These are phyloP conservation scores for Baorangia bicolor DNA, from an alignment of 768 basidiomycete genomes.

Conservation along the genomic window DNA sequence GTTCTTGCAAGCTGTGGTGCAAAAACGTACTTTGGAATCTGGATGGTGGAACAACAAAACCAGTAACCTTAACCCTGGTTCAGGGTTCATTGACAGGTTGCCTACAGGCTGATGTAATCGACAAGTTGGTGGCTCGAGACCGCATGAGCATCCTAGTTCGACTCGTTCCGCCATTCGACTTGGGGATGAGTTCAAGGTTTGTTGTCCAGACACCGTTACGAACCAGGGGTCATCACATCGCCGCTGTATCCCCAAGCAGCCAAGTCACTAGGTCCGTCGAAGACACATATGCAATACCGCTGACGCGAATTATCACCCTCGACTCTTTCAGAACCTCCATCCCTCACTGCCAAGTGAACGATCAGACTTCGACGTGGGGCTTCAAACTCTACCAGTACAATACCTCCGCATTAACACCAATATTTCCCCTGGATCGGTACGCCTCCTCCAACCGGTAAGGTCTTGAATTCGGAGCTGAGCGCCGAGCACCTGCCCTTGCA, in stretches of 20 bases:
- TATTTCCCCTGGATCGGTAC: background rate
- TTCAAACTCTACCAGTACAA: background rate
- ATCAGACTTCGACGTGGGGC: background rate
- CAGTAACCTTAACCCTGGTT: background rate
- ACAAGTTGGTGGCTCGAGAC: too few species aligned
- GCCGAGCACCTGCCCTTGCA: background rate
- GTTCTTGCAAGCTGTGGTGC: background rate
- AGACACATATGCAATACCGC: background rate
- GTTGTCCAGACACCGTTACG: background rate
- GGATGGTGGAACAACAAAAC: background rate
- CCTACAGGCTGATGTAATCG: conserved; percentile 9
- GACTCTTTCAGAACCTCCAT: background rate
- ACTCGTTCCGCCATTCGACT: background rate
- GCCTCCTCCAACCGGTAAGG: background rate
- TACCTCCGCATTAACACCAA: background rate
- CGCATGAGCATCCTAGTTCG: background rate
- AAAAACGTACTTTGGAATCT: background rate
- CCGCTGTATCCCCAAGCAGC: background rate
- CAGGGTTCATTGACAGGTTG: background rate
- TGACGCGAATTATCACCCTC: background rate
- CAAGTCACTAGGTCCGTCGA: background rate
- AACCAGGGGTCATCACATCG: background rate
- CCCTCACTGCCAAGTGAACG: background rate
- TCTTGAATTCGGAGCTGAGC: background rate
- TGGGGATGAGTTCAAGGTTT: background rate